Percentiles rank a stretch among this genome's conserved stretches.
Conservation (phyloP, 2,329 filamentous ascomycete genomes). For the Aspergillus flavus region DNA sequence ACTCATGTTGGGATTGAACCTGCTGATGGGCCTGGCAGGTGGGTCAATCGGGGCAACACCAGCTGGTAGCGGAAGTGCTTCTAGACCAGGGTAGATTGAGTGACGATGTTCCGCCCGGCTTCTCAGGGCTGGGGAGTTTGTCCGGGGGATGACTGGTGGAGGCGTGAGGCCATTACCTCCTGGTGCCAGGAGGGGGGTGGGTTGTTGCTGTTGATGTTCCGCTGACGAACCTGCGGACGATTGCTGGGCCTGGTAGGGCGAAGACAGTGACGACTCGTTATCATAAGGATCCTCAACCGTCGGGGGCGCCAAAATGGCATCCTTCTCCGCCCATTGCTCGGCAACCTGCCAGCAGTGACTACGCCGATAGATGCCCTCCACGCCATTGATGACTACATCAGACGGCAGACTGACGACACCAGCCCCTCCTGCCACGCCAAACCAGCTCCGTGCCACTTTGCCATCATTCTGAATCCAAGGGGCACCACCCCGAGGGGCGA, state of each 20-base stretch:
- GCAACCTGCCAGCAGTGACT: conserved; percentile 71
- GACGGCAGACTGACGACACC: conserved; percentile 64
- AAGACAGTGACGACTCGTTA: conserved; percentile 42
- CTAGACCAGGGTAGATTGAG: conserved; percentile 48
- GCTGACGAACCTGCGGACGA: conserved; percentile 41
- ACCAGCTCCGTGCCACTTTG: conserved; percentile 50
- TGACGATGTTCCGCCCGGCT: conserved; percentile 42
- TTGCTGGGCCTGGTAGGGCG: conserved; percentile 40
- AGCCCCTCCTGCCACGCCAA: conserved; percentile 62
- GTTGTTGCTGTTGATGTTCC: conserved; percentile 34
- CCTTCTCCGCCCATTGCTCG: conserved; percentile 59
- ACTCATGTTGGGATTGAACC: conserved; percentile 51
- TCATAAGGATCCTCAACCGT: conserved; percentile 39
- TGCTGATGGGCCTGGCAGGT: conserved; percentile 41
- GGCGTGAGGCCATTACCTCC: conserved; percentile 35
- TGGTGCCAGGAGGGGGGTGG: conserved; percentile 35
- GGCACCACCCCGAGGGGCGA: conserved; percentile 50
- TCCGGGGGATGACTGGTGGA: conserved; percentile 38
- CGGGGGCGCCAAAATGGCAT: conserved; percentile 36
- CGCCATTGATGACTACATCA: conserved; percentile 66
- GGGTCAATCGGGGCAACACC: conserved; percentile 46
- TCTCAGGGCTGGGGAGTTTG: conserved; percentile 33
- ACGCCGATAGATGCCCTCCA: conserved; percentile 68
- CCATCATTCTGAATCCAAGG: conserved; percentile 53
- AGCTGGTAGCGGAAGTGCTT: conserved; percentile 47